These are phyloP conservation scores for Malassezia vespertilionis DNA, from an alignment of 1,284 basidiomycete genomes.

Conservation along the genomic window DNA sequence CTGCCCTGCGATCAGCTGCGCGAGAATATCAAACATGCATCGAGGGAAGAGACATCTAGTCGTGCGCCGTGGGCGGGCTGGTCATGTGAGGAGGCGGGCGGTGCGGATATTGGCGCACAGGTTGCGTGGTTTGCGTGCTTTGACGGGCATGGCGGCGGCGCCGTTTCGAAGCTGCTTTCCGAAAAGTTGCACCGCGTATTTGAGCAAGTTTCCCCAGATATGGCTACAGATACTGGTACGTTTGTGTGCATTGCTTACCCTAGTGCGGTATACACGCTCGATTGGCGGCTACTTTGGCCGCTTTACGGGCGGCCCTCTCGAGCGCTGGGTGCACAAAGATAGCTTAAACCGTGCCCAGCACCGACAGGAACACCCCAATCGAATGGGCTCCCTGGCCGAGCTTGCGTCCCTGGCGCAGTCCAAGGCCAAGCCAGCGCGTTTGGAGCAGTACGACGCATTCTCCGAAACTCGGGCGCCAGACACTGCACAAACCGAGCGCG, in stretches of 20 bases:
- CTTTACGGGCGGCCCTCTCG: conserved; percentile 34
- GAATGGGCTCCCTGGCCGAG: background rate
- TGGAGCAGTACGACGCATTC: conserved; percentile 6
- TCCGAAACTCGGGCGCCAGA: background rate
- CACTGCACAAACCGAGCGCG: conserved; percentile 18
- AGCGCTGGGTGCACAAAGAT: conserved; percentile 36
- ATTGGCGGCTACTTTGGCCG: conserved; percentile 42
- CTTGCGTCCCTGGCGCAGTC: background rate
- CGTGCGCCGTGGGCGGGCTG: conserved; percentile 20
- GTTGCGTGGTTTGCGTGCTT: conserved; percentile 45
- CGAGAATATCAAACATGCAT: conserved; percentile 21
- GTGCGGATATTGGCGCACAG: conserved; percentile 35
- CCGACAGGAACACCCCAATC: background rate
- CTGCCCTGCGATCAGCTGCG: conserved; percentile 28
- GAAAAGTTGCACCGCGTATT: conserved; percentile 35
- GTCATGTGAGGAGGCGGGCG: conserved; percentile 29
- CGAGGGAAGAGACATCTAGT: conserved; percentile 15
- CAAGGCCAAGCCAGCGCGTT: background rate
- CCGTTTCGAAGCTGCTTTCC: conserved; percentile 31
- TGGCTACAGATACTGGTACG: conserved; percentile 33
- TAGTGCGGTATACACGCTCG: conserved; percentile 36
- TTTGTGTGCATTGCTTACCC: background rate
- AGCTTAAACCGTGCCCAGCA: conserved; percentile 12
- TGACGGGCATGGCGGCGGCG: conserved; percentile 41
- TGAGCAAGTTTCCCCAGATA: conserved; percentile 28